Evolutionary conservation across 495 filamentous ascomycete species (phyloP).

Genomic region (Xylaria bambusicola): DNA sequence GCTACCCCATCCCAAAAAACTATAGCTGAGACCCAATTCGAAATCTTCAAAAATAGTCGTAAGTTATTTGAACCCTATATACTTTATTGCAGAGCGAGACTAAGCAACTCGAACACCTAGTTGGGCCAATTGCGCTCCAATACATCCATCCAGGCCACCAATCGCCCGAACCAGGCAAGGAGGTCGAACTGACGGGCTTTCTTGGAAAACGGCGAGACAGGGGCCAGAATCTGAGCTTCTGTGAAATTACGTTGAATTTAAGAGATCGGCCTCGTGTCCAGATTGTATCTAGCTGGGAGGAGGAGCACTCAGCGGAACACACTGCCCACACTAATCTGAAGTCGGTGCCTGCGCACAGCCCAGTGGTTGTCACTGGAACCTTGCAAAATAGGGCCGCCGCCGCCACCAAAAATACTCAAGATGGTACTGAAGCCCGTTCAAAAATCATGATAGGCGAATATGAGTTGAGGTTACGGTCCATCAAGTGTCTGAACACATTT

Average conservation of each 20-base stretch:
- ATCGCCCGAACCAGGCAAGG: constrained; percentile 43
- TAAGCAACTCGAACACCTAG: not conserved
- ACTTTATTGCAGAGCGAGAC: not conserved
- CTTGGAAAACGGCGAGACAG: constrained; percentile 63
- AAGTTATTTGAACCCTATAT: not conserved
- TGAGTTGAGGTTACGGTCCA: constrained; percentile 50
- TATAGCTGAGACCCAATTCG: not conserved
- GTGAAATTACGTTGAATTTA: constrained; percentile 51
- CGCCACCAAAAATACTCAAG: not conserved
- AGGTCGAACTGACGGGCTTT: constrained; percentile 72
- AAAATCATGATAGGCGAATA: no score
- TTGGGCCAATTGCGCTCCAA: no score
- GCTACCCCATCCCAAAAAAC: not conserved
- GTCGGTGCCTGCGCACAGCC: constrained; percentile 38
- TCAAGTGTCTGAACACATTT: constrained; percentile 73
- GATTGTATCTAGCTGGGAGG: constrained; percentile 35
- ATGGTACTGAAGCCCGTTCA: constrained; percentile 8
- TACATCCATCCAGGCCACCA: no score
- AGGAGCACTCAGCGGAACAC: constrained; percentile 25
- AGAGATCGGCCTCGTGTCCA: constrained; percentile 27
- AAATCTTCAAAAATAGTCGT: constrained; percentile 6
- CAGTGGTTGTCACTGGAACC: constrained; percentile 40
- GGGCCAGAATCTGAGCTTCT: constrained; percentile 68
- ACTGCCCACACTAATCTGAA: constrained; percentile 32
- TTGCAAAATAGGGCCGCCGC: constrained; percentile 17